A percentile compares a stretch with the other conserved stretches of the same genome.
phyloP scores from a whole-genome alignment of 805 yeast genomes.

The Monosporozyma aerobia region DNA sequence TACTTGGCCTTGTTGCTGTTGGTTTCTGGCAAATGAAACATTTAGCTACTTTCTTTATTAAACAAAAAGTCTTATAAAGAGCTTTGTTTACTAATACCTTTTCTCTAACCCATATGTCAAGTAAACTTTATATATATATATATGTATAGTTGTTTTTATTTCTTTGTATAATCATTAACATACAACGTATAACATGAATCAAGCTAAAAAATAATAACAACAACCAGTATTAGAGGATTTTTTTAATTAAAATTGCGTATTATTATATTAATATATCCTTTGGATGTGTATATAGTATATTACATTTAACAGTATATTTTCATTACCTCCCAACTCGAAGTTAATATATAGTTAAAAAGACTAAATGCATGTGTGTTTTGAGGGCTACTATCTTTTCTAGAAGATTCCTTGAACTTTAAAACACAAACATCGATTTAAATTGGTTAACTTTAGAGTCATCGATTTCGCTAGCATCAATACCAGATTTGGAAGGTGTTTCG shows the following conservation, averaged over 20 bases:
- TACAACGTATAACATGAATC: not conserved
- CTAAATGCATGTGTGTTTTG: not conserved
- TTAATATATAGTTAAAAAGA: not conserved
- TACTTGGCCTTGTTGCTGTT: conserved; percentile 53
- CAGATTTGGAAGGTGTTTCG: conserved; percentile 15
- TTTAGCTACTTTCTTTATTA: conserved; percentile 66
- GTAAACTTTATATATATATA: not conserved
- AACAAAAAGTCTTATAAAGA: conserved; percentile 45
- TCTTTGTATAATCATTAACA: not conserved
- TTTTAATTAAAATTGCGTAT: not conserved
- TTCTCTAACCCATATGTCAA: not conserved
- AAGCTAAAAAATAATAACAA: not conserved
- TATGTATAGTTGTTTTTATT: not conserved
- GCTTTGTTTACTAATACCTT: not conserved
- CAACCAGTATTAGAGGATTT: no score
- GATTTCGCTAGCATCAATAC: conserved; percentile 7
- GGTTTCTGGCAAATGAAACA: conserved; percentile 70
- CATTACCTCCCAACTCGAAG: not conserved
- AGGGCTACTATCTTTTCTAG: not conserved
- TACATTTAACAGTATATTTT: not conserved
- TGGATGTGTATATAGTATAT: not conserved
- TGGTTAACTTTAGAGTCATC: conserved; percentile 17
- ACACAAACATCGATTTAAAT: conserved; percentile 16
- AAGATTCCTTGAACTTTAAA: conserved; percentile 6
- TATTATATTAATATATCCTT: not conserved